phyloP scores from a whole-genome alignment of 768 basidiomycete genomes.

The Rhodotorula toruloides region DNA sequence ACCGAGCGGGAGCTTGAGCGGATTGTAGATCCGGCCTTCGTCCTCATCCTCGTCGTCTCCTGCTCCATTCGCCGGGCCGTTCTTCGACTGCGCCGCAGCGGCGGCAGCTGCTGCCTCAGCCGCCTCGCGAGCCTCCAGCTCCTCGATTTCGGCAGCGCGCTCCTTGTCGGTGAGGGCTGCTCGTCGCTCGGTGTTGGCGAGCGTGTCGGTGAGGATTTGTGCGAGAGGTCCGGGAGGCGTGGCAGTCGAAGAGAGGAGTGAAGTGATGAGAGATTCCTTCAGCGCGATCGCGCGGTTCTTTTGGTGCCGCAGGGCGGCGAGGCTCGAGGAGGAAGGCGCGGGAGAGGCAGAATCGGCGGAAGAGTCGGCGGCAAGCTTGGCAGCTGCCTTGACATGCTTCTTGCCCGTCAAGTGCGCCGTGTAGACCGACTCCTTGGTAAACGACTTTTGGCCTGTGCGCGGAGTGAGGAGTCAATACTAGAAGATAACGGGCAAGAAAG shows the following conservation, averaged over 20 bases:
- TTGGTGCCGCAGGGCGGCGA: conserved; percentile 29
- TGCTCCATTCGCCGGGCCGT: conserved; percentile 48
- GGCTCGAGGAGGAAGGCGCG: conserved; percentile 33
- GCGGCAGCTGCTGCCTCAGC: conserved; percentile 44
- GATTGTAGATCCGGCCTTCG: conserved; percentile 95
- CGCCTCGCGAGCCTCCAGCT: conserved; percentile 50
- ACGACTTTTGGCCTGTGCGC: conserved; percentile 76
- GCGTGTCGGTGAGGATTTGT: conserved; percentile 74
- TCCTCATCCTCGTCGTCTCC: conserved; percentile 70
- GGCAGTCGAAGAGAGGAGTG: conserved; percentile 55
- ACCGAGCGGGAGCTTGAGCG: conserved; percentile 88
- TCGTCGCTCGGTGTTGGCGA: conserved; percentile 90
- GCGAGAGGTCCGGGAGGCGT: conserved; percentile 50
- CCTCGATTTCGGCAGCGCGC: conserved; percentile 72
- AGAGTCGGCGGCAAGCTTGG: conserved; percentile 42
- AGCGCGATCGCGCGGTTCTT: conserved; percentile 38
- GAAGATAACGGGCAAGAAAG: neutral
- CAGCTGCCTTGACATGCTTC: conserved; percentile 87
- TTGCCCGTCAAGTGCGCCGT: conserved; percentile 92
- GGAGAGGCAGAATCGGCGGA: conserved; percentile 48
- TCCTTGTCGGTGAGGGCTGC: conserved; percentile 97
- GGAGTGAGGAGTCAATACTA: conserved; percentile 8
- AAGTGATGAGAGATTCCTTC: conserved; percentile 33
- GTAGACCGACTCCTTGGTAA: conserved; percentile 96
- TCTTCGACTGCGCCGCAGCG: conserved; percentile 14